phyloP scores from a whole-genome alignment of 2,329 filamentous ascomycete genomes.

The Ceratocystis diversiconidia region DNA sequence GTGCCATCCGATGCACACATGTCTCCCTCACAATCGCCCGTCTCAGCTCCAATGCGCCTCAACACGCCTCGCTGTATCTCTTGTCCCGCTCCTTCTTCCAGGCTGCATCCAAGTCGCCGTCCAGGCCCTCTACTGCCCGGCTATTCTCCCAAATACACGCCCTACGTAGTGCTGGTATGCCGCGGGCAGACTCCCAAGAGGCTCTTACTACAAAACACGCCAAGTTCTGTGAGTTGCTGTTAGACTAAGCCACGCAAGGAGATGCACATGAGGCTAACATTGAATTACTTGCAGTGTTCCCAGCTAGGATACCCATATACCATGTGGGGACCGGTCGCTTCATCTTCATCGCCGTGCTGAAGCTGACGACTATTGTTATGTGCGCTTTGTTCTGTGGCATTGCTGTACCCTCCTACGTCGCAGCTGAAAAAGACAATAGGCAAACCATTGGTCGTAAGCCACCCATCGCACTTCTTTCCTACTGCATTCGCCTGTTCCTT shows the following conservation, averaged over 20 bases:
- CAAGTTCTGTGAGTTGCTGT: background rate
- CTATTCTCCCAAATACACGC: background rate
- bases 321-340: slow-evolving; percentile 56
- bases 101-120: background rate
- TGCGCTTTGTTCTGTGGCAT: slow-evolving; percentile 52
- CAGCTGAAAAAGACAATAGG: slow-evolving; percentile 27
- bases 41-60: background rate
- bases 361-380: slow-evolving; percentile 56
- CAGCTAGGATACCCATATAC: slow-evolving; percentile 54
- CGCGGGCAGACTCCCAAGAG: background rate
- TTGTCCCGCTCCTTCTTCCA: background rate
- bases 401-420: slow-evolving; percentile 44
- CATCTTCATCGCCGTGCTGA: slow-evolving; percentile 54
- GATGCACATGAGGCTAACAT: background rate
- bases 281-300: slow-evolving; percentile 30
- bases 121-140: background rate
- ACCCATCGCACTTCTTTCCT: background rate
- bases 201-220: background rate
- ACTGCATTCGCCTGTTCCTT: background rate
- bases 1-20: background rate
- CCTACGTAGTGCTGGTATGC: background rate
- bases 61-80: background rate
- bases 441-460: slow-evolving; percentile 29
- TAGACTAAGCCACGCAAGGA: background rate
- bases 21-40: background rate